A percentile compares a stretch with the other conserved stretches of the same genome.
Conservation (phyloP, 805 yeast genomes). For the Torulaspora quercuum region DNA sequence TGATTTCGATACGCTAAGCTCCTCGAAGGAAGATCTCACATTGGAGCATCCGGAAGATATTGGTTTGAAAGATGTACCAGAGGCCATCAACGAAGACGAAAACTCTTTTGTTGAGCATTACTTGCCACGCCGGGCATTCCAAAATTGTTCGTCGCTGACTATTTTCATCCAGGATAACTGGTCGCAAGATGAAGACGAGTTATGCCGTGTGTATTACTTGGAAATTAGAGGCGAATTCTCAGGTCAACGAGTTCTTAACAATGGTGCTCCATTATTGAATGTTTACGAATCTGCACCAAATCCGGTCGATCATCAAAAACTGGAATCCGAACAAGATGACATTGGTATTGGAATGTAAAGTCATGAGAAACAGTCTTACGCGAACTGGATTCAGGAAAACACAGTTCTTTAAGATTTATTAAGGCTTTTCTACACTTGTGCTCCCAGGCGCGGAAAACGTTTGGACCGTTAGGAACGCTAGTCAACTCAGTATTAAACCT, state of each 20-base stretch:
- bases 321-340: constrained; percentile 24
- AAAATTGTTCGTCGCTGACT: constrained; percentile 64
- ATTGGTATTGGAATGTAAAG: constrained; percentile 18
- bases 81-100: constrained; percentile 37
- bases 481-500: no score
- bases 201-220: constrained; percentile 57
- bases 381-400: no score
- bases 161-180: constrained; percentile 66
- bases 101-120: constrained; percentile 73
- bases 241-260: constrained; percentile 12
- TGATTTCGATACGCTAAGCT: constrained; percentile 66
- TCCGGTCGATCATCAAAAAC: constrained; percentile 75
- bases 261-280: constrained; percentile 57
- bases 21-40: constrained; percentile 47
- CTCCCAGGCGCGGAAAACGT: no score
- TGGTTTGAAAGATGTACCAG: constrained; percentile 46
- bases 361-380: no score
- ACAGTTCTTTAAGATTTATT: no score
- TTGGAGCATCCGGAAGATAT: constrained; percentile 60
- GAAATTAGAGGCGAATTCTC: constrained; percentile 76
- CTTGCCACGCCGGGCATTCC: constrained; percentile 69
- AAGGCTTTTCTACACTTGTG: no score
- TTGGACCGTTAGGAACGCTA: no score
- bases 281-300: constrained; percentile 89
- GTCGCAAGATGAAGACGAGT: constrained; percentile 57